Evolutionary conservation across 306 rosid species (phyloP).

Genomic region (Alnus rubra): DNA sequence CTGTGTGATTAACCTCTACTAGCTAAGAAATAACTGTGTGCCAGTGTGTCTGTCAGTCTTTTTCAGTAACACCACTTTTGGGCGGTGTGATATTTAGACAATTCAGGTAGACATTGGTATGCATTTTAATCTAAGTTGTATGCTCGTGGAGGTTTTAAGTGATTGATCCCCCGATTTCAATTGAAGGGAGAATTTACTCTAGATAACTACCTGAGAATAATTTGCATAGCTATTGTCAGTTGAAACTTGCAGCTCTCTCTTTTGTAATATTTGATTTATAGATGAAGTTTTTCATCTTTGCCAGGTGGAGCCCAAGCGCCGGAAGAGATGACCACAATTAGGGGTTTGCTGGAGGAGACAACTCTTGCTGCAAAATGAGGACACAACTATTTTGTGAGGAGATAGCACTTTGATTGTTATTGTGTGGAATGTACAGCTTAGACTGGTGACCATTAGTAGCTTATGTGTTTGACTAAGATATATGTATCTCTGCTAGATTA

Average conservation of each 20-base stretch:
- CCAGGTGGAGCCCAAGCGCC: conserved; percentile 76
- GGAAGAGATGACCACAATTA: conserved; percentile 50
- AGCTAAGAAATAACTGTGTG: too few species aligned
- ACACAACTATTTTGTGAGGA: background rate
- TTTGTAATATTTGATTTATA: background rate
- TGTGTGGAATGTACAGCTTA: conserved; percentile 49
- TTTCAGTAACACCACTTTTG: too few species aligned
- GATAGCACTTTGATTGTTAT: conserved; percentile 28
- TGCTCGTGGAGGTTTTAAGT: too few species aligned
- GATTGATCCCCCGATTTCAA: too few species aligned
- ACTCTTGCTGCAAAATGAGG: conserved; percentile 4
- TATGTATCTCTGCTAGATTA: conserved; percentile 37
- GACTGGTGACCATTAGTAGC: conserved; percentile 32
- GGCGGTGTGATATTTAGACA: too few species aligned
- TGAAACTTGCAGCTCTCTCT: background rate
- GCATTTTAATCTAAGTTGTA: too few species aligned
- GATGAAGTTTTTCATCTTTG: conserved; percentile 18
- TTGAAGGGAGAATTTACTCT: too few species aligned
- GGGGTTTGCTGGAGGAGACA: conserved; percentile 14
- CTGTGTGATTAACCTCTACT: background rate
- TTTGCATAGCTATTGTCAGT: background rate
- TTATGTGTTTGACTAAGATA: conserved; percentile 44
- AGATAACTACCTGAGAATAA: background rate
- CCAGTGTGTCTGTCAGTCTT: too few species aligned
- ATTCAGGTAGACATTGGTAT: too few species aligned